Evolutionary conservation across 2,329 filamentous ascomycete genomes (phyloP), one percentile per base, ranked within the genome.

Genomic region (Pyrenochaeta sp.): DNA sequence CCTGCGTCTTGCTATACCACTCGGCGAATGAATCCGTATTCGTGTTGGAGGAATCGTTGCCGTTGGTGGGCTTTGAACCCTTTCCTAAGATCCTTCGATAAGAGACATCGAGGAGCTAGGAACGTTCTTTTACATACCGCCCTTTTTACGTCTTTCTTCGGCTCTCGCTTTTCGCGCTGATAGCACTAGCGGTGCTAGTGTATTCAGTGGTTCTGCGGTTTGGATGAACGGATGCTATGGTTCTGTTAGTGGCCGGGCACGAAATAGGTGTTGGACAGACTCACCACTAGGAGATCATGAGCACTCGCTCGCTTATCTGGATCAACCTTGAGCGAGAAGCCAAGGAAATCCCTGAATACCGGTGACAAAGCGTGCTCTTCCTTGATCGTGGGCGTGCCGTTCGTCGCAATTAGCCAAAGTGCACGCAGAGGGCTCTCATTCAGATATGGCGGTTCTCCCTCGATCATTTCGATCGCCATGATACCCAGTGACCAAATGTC

Each of bases 391-490:
- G 95, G 95, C 15, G 95, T 98, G 47, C 95, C 95, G 73, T 97
- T 97, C 34, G 95, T 98, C 52, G 95, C 95, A 77, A 99, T 99
- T 69, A 99, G 81, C 85, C 95, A 99, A 37, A 99, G 84, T 1
- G 95, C 95, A 59, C 94, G 89, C 25, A 99, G 84, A 5, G 95
- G 95, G 37, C 92, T 96, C 78, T 99, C 95, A 39, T 93, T 98
- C 58, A 99, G 84, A 76, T 98, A 99, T 25, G 95, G 95, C 12
- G 95, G 95, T 78, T 98, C 95, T 76, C 94, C 95, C 80, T 98
- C 95, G 65, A 99, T 97, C 95, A 99, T 99, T 79, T 99, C 95
- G 72, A 99, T 98, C 7, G 95, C 93, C 95, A 99, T 98, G 80
- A 99, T 99, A 58, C 95, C 95, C 44, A 99, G 83, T 58, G 92